Evolutionary conservation across 169 alveolate species (phyloP), one percentile per base, ranked within the genome.

Genomic region (Hepatocystis sp.): DNA sequence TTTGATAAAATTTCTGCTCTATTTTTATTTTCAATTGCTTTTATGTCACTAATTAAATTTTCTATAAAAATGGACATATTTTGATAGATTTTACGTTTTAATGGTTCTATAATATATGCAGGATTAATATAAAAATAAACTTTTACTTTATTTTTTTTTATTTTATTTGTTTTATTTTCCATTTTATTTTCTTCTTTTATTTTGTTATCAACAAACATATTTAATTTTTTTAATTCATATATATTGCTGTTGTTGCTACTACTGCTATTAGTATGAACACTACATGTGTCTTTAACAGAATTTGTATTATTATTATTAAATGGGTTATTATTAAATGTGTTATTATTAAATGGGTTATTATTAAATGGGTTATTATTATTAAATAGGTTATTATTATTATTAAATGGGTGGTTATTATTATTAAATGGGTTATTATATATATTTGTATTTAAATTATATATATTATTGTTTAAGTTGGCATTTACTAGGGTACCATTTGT

Each of bases 101-200:
- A 47, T 0, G 88, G 88, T 34, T 78, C 88, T 0, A 78, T 58
- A 27, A 78, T 78, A 52, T 78, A 78, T 42, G 58, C 61, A 0
- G 88, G 88, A 30, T 78, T 78, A 15, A 78, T 60, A 64, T 78
- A 78, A 64, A 78, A 78, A 30, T 60, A 78, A 4, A 47, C 88
- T 40, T 78, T 78, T 2, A 81, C 61, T 49, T 61, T 78, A 4
- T 15, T 30, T 34, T 78, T 78, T 42, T 44, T 60, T 10, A 49
- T 58, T 25, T 66, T 58, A 19, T 8, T 60, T 25, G 13, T 11
- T 30, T 60, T 60, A 13, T 49, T 63, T 27, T 47, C 78, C 30
- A 30, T 17, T 2, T 44, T 5, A 2, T 15, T 19, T n/a, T 19
- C 32, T 8, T 76, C 76, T 5, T 17, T 36, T 17, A 23, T 66